Evolutionary conservation across 2,329 filamentous ascomycete species (phyloP).

Genomic region (Leptosphaerulina australis): DNA sequence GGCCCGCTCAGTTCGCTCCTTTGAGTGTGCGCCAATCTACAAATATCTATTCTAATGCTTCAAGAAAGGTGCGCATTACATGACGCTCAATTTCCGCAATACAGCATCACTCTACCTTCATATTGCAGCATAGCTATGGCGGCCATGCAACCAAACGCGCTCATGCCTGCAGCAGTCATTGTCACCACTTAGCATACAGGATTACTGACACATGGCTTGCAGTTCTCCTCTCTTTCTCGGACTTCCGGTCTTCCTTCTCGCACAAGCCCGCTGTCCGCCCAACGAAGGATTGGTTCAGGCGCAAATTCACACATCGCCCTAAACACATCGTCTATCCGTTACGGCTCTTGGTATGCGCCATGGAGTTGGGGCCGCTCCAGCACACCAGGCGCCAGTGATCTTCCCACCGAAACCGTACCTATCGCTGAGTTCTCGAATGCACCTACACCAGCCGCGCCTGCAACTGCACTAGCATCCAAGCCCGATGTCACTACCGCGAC

Average conservation of each 20-base stretch:
- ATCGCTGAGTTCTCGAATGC: conserved; percentile 31
- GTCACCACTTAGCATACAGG: neutral
- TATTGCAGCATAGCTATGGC: conserved; percentile 4
- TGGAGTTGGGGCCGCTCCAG: conserved; percentile 45
- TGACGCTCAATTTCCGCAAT: neutral
- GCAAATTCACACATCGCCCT: conserved; percentile 26
- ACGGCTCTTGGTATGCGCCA: conserved; percentile 46
- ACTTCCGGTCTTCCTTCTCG: conserved; percentile 30
- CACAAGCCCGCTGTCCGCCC: conserved; percentile 33
- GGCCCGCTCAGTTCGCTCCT: conserved; percentile 41
- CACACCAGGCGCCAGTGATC: conserved; percentile 22
- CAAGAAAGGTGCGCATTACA: conserved; percentile 44
- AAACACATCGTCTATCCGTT: conserved; percentile 33
- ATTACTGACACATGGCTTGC: conserved; percentile 3
- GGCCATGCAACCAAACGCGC: conserved; percentile 2
- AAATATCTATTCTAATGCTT: conserved; percentile 27
- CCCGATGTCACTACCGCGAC: conserved; percentile 39
- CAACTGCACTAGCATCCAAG: conserved; percentile 21
- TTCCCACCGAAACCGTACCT: conserved; percentile 25
- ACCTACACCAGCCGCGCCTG: conserved; percentile 15
- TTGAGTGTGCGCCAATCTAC: conserved; percentile 32
- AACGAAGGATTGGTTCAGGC: conserved; percentile 34
- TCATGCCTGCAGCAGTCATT: conserved; percentile 3
- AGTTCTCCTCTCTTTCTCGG: conserved; percentile 46
- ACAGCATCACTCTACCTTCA: conserved; percentile 12